Conservation (phyloP, 306 rosid genomes). For the Cajanus cajan region DNA sequence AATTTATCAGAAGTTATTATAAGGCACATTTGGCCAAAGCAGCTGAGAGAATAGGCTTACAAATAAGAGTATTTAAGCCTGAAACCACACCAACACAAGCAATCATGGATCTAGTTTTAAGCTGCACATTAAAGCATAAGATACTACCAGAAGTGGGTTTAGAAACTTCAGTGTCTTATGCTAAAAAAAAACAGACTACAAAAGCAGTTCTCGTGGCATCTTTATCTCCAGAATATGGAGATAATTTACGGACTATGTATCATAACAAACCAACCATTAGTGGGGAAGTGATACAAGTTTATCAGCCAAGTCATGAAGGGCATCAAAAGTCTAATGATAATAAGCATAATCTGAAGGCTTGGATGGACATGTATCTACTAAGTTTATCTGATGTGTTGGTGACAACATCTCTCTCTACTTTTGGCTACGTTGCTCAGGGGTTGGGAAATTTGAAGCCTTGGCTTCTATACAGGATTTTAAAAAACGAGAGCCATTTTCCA, state of each 20-base stretch:
- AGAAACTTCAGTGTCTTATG: background rate
- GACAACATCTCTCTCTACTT: conserved; percentile 61
- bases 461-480: conserved; percentile 42
- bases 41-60: conserved; percentile 23
- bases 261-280: conserved; percentile 39
- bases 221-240: conserved; percentile 39
- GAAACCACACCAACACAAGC: conserved; percentile 6
- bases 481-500: conserved; percentile 24
- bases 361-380: conserved; percentile 54
- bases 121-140: conserved; percentile 43
- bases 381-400: conserved; percentile 57
- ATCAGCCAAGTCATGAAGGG: conserved; percentile 59
- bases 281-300: conserved; percentile 48
- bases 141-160: conserved; percentile 39
- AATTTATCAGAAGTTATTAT: conserved; percentile 38
- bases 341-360: conserved; percentile 55
- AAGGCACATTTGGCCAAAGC: conserved; percentile 24
- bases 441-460: conserved; percentile 56
- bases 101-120: conserved; percentile 41
- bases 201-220: conserved; percentile 56
- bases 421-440: conserved; percentile 69
- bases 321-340: conserved; percentile 49
- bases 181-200: background rate
- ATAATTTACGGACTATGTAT: conserved; percentile 43
- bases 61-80: conserved; percentile 29